Evolutionary conservation across 495 filamentous ascomycete genomes (phyloP).

Genomic region (Chlorociboria aeruginascens): DNA sequence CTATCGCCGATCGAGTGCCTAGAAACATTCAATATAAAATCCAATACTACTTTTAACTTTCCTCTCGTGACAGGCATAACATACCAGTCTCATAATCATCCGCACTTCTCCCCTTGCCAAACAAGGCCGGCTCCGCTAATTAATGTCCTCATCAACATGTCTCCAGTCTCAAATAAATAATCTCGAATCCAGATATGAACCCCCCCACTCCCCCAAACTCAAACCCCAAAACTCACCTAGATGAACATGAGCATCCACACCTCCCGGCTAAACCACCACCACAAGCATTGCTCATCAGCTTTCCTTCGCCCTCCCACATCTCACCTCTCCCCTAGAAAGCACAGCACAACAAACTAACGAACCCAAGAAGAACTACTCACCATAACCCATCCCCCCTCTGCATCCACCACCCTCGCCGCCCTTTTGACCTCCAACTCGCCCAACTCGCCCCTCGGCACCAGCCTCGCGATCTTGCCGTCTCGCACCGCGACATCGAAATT

Average conservation of each 20-base stretch:
- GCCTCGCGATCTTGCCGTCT: slow-evolving; percentile 37
- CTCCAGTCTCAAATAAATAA: neutral
- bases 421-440: slow-evolving; percentile 17
- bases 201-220: too few relatives aligned
- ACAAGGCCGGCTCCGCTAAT: slow-evolving; percentile 27
- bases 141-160: neutral
- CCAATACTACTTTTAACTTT: neutral
- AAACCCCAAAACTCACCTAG: slow-evolving; percentile 8
- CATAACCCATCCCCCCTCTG: slow-evolving; percentile 37
- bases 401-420: slow-evolving; percentile 31
- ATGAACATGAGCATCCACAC: slow-evolving; percentile 35
- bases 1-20: slow-evolving; percentile 44
- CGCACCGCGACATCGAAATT: slow-evolving; percentile 40
- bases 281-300: neutral
- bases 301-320: slow-evolving; percentile 18
- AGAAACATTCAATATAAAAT: neutral
- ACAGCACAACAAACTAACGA: too few relatives aligned
- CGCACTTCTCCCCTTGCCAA: slow-evolving; percentile 36
- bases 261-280: slow-evolving; percentile 21
- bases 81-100: slow-evolving; percentile 37
- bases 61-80: neutral
- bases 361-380: too few relatives aligned
- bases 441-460: slow-evolving; percentile 26
- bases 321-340: neutral
- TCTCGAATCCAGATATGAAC: too few relatives aligned